These are phyloP conservation scores for Trichocomaceae sp. DNA, from an alignment of 2,329 filamentous ascomycete genomes.

Conservation along the genomic window DNA sequence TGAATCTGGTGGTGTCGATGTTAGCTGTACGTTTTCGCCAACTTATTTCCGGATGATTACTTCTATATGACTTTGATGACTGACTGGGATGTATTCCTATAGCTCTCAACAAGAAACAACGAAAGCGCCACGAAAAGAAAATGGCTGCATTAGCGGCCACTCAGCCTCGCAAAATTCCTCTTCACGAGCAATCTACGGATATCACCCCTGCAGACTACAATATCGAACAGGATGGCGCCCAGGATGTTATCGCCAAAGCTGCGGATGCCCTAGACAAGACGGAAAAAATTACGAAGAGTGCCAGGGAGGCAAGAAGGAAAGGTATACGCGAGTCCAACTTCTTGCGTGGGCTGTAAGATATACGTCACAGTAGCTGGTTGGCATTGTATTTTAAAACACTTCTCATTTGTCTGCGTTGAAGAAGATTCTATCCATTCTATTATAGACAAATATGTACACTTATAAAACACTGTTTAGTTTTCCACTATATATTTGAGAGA, in stretches of 20 bases:
- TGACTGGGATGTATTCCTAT: not conserved
- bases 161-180: conserved; percentile 36
- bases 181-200: conserved; percentile 41
- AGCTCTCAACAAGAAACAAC: conserved; percentile 44
- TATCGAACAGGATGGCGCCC: conserved; percentile 16
- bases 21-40: conserved; percentile 29
- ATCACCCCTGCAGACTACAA: conserved; percentile 37
- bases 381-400: not conserved
- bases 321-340: conserved; percentile 44
- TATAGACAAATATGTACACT: not conserved
- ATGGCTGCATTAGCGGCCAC: conserved; percentile 36
- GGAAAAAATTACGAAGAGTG: conserved; percentile 39
- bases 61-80: conserved; percentile 15
- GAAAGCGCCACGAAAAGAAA: conserved; percentile 42
- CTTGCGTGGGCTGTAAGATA: conserved; percentile 40
- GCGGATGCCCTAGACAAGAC: conserved; percentile 32
- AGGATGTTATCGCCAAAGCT: conserved; percentile 28
- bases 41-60: not conserved
- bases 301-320: conserved; percentile 40
- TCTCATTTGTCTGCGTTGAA: not conserved
- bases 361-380: not conserved
- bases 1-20: conserved; percentile 32
- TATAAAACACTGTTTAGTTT: not conserved
- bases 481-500: not conserved
- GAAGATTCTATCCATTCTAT: not conserved